phyloP scores from a whole-genome alignment of 2,329 filamentous ascomycete species.

The Colletotrichum eremochloae region DNA sequence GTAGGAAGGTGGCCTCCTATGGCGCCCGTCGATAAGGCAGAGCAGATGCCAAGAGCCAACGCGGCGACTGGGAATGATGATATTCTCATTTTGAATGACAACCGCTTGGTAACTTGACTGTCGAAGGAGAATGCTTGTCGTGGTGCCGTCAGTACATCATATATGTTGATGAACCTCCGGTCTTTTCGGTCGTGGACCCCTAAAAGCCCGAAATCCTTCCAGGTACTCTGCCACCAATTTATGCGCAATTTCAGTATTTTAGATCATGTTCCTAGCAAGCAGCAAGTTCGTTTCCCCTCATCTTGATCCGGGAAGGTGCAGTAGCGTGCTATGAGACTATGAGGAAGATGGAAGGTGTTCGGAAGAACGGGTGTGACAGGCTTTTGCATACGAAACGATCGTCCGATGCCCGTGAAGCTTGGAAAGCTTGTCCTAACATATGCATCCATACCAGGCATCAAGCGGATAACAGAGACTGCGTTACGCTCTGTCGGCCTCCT shows the following conservation, averaged over 20 bases:
- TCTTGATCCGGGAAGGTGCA: background rate
- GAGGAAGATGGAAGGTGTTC: slow-evolving; percentile 3
- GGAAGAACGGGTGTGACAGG: slow-evolving; percentile 34
- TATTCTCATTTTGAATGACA: slow-evolving; percentile 44
- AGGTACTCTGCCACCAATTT: background rate
- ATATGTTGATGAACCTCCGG: background rate
- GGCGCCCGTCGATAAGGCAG: slow-evolving; percentile 39
- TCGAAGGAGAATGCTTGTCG: background rate
- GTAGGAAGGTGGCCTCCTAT: slow-evolving; percentile 37
- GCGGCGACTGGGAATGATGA: slow-evolving; percentile 25
- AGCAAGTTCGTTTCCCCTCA: background rate
- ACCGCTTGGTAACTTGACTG: background rate
- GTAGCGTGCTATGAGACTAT: background rate
- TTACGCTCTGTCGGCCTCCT: slow-evolving; percentile 6
- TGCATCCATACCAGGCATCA: background rate
- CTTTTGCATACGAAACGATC: slow-evolving; percentile 40
- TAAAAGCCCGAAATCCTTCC: background rate
- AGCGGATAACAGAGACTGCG: background rate
- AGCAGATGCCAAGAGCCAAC: slow-evolving; percentile 37
- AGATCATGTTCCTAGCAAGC: background rate
- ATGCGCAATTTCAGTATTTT: background rate
- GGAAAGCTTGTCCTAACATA: slow-evolving; percentile 15
- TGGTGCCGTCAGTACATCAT: background rate
- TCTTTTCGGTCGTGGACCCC: background rate
- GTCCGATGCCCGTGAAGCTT: slow-evolving; percentile 23